Evolutionary conservation across 2,329 filamentous ascomycete genomes (phyloP), one percentile per base, ranked within the genome.

Genomic region (Botrytis galanthina): DNA sequence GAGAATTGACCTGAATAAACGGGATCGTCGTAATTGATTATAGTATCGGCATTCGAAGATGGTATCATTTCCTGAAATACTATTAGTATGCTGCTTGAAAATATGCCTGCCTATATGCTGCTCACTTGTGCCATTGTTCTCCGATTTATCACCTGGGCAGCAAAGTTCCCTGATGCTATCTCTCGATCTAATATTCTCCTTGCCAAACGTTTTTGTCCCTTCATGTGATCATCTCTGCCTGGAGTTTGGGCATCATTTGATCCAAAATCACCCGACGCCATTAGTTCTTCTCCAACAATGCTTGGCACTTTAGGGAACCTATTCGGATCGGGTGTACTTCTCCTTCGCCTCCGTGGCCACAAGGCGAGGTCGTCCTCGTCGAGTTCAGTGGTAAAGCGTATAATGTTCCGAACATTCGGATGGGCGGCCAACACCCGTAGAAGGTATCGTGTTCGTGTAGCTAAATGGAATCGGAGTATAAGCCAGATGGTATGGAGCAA

Each of bases 1-100:
- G 94, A 97, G 81, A 98, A 99, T 81, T 98, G 95, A 1, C 96
- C 96, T 4, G 94, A 97, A 80, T 98, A 98, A 71, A 96, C 95
- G 59, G 93, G 90, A 8, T 91, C 88, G 72, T 95, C 89, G 80
- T 95, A 97, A 79, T 97, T 93, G 75, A 98, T 91, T 75, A 97
- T 93, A 79, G 93, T 92, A 80, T 98, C 95, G 0, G 94, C 91
- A 37, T 88, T 88, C 0, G 90, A 92, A 4, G 88, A 87, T 0
- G 96, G 95, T 74, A 98, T 90, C 84, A 97, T 87, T 44, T 87
- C 87, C 88, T 96, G 60, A 4, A n/a, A 7, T 22, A 35, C 35
- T 26, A 9, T 29, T 46, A 71, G 48, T 18, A 37, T 35, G 7
- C 48, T n/a, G 37, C 35, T n/a, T 51, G 20, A 16, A 22, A 63